Base-by-base conservation (phyloP, 257 asterid species). In the Leptodermis oblonga region DNA sequence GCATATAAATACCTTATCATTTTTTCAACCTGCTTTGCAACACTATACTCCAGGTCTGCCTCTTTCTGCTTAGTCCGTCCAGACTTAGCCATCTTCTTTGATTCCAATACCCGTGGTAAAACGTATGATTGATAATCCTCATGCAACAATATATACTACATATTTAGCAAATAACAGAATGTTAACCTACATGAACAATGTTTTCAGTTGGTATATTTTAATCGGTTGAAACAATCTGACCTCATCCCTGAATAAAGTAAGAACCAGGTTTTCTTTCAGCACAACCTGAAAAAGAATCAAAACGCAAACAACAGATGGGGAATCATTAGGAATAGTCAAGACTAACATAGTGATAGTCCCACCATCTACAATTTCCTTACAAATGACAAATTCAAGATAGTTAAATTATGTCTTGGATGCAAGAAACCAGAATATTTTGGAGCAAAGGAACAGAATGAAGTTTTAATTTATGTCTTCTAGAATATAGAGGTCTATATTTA, bases 1-100 rank as follows among this genome's bases (percentile, higher is more conserved):
- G 22, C 55, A 55, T 25, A 60, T 64, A 76, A 77, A 66, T 94
- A 94, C 99, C 97, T 94, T 83, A 94, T 85, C 99, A 94, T 94
- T 89, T 88, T 91, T 89, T 94, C 99, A 69, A 94, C 99, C 92
- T 94, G 99, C 95, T 94, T 94, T 30, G 99, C 99, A 74, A 94
- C 88, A 74, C 96, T 94, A 77, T 94, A 94, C 85, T 94, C 99
- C 75, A 94, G 81, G 82, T 94, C 97, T 71, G 99, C 97, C 85
- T 94, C 99, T 76, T 91, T 94, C 76, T 94, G 99, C 81, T 86
- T 94, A 36, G 96, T 80, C 60, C 96, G 84, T 68, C 99, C 99
- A 70, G 96, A 90, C 82, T 94, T 94, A 22, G 99, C 99, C 89
- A 94, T 86, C 90, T 80, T 91, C 84, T 94, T 94, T 37, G 99